phyloP scores from a whole-genome alignment of 352 stramenopile genomes.

The Globisporangium apiculatum region DNA sequence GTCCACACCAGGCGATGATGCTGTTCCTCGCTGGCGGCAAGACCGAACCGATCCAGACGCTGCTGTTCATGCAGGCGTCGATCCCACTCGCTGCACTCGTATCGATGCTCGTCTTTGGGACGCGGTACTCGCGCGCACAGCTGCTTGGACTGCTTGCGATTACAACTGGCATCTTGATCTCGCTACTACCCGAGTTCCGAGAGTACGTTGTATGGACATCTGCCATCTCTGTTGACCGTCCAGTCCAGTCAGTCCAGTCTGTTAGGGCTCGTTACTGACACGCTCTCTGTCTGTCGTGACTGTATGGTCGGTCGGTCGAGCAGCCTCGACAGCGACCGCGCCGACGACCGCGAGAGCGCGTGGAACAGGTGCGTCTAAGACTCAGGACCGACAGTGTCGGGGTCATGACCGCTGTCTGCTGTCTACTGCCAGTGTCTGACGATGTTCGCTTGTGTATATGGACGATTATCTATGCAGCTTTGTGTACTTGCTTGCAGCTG shows the following conservation, averaged over 20 bases:
- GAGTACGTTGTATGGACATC: slow-evolving; percentile 34
- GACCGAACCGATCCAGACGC: slow-evolving; percentile 76
- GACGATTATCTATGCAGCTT: slow-evolving; percentile 19
- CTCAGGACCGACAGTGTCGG: no score
- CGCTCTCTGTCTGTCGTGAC: not conserved
- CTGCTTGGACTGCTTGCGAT: slow-evolving; percentile 69
- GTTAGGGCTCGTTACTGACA: not conserved
- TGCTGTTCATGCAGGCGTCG: slow-evolving; percentile 82
- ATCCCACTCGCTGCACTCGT: slow-evolving; percentile 65
- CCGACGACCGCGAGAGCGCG: slow-evolving; percentile 63
- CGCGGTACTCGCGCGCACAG: slow-evolving; percentile 54
- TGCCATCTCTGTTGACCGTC: no score
- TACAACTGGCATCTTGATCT: slow-evolving; percentile 56
- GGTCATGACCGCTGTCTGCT: no score
- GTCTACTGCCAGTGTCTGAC: no score
- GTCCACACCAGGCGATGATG: slow-evolving; percentile 50
- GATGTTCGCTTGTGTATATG: not conserved
- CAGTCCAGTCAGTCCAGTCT: no score
- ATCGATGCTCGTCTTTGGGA: slow-evolving; percentile 31
- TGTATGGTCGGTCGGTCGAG: not conserved
- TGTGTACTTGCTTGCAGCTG: slow-evolving; percentile 69
- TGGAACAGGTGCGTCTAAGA: slow-evolving; percentile 57
- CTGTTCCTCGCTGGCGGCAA: slow-evolving; percentile 78
- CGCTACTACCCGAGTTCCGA: slow-evolving; percentile 65
- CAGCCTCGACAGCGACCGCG: slow-evolving; percentile 54